A percentile compares a stretch with the other conserved stretches of the same genome.
These are phyloP conservation scores for Acanthochlamys bracteata DNA, from an alignment of 106 monocot genomes.

Conservation along the genomic window DNA sequence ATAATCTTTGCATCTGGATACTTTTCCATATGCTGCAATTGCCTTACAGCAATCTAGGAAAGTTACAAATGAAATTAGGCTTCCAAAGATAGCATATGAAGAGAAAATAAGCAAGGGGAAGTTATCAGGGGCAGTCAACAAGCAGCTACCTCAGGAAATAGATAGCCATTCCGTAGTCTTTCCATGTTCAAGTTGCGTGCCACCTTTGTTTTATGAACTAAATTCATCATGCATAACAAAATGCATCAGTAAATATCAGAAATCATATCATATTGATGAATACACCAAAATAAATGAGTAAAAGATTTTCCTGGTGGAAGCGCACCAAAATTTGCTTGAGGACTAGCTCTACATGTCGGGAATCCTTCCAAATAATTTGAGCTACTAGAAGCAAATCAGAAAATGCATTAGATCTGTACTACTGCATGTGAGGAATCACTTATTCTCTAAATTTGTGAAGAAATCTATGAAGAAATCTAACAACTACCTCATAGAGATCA, in stretches of 20 bases:
- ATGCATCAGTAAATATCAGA: background rate
- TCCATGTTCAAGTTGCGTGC: slow-evolving; percentile 76
- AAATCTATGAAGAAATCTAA: too few relatives aligned
- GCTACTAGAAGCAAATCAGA: background rate
- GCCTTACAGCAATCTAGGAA: slow-evolving; percentile 51
- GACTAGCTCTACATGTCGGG: background rate
- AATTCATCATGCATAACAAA: background rate
- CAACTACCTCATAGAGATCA: background rate
- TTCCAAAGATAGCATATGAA: background rate
- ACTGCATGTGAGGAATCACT: background rate
- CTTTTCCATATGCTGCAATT: slow-evolving; percentile 54
- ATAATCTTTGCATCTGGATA: slow-evolving; percentile 79
- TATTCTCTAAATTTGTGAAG: background rate
- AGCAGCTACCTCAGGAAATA: slow-evolving; percentile 77
- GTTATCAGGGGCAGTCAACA: background rate
- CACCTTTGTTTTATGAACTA: slow-evolving; percentile 38
- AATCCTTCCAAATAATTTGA: background rate
- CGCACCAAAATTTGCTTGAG: background rate
- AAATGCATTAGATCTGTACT: background rate
- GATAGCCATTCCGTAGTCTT: slow-evolving; percentile 63
- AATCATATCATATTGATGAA: background rate
- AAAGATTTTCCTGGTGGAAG: background rate
- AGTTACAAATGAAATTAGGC: background rate
- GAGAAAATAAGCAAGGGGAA: background rate
- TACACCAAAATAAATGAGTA: background rate